Evolutionary conservation across 2,329 filamentous ascomycete genomes (phyloP), one percentile per base, ranked within the genome.

Genomic region (Colletotrichum lentis): DNA sequence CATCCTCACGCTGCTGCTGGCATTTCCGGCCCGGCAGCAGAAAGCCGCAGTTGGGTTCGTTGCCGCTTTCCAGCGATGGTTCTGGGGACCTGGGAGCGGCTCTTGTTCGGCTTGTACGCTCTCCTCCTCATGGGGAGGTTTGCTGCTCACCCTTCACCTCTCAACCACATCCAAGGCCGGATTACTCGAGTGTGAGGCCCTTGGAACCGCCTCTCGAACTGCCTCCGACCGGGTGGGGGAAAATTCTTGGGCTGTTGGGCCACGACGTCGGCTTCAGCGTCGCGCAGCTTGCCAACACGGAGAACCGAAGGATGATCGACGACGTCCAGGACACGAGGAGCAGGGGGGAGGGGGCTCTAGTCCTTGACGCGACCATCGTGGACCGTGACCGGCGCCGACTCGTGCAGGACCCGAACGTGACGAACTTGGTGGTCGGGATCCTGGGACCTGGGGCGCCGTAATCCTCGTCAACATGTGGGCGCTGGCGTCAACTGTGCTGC

Each of bases 301-400:
- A 57, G 39, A 47, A 47, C 14, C 64, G 59, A 4, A 39, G 44
- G 20, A 18, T 12, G 18, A 18, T 37, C 7, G 43, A 3, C 8
- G 37, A 27, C 4, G 27, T 46, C 1, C 27, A 39, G 18, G 31
- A n/a, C 18, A 37, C 31, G 22, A 54, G n/a, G 31, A 37, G 27
- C 5, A n/a, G n/a, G n/a, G n/a, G n/a, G n/a, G n/a, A n/a, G n/a
- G 53, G 52, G 2, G 11, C 52, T 5, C 22, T 50, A 1, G 46
- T 55, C 22, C 2, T 47, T n/a, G 16, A 67, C 0, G 46, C 64
- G 3, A 20, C 22, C 4, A 27, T 58, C 2, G 20, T n/a, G 1
- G 53, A 63, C 12, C 53, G 22, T 5, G 50, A 37, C 22, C 64
- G 64, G 4, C 60, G 60, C 1, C 64, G 64, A 16, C 44, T 67